Percentiles rank a stretch among this genome's conserved stretches.
Conservation (phyloP, 2,329 filamentous ascomycete species). For the Chrysoporthe puriensis region DNA sequence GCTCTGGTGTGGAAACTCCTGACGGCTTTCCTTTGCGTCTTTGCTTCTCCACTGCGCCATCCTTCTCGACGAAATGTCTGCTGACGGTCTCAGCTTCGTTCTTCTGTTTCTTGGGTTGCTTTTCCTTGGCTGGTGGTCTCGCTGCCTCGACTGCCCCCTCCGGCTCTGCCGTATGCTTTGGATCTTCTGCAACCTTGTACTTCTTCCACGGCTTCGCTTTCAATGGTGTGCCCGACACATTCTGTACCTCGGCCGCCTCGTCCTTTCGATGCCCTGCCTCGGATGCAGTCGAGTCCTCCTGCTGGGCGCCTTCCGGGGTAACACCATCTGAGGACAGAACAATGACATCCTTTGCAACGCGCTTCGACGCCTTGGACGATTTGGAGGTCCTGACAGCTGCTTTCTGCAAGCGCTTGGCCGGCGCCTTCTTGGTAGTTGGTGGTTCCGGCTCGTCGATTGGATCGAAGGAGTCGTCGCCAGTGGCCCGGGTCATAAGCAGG, state of each 20-base stretch:
- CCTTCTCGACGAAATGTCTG: constrained; percentile 36
- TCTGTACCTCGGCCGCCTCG: constrained; percentile 9
- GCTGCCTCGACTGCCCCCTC: neutral
- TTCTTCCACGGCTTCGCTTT: constrained; percentile 44
- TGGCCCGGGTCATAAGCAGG: constrained; percentile 38
- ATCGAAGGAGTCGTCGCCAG: constrained; percentile 15
- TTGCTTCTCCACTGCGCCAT: constrained; percentile 6
- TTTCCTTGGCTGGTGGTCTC: constrained; percentile 35
- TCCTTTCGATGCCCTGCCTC: constrained; percentile 22
- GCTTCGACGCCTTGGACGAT: constrained; percentile 15
- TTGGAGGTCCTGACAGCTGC: constrained; percentile 8
- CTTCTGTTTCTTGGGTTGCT: constrained; percentile 33
- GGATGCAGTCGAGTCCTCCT: constrained; percentile 1
- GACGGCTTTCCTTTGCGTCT: constrained; percentile 31
- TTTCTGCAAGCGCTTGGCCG: constrained; percentile 5
- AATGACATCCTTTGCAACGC: constrained; percentile 26
- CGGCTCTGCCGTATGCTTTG: neutral
- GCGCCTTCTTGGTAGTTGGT: neutral
- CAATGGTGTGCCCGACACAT: constrained; percentile 27
- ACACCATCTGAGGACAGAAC: constrained; percentile 26
- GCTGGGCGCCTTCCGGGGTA: constrained; percentile 13
- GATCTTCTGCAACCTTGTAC: constrained; percentile 32
- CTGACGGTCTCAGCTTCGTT: constrained; percentile 37
- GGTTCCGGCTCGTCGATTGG: constrained; percentile 20
- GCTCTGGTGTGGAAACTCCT: constrained; percentile 35